A percentile compares a stretch with the other conserved stretches of the same genome.
These are phyloP conservation scores for Hemerocallis citrina DNA, from an alignment of 106 monocot species.

Conservation along the genomic window DNA sequence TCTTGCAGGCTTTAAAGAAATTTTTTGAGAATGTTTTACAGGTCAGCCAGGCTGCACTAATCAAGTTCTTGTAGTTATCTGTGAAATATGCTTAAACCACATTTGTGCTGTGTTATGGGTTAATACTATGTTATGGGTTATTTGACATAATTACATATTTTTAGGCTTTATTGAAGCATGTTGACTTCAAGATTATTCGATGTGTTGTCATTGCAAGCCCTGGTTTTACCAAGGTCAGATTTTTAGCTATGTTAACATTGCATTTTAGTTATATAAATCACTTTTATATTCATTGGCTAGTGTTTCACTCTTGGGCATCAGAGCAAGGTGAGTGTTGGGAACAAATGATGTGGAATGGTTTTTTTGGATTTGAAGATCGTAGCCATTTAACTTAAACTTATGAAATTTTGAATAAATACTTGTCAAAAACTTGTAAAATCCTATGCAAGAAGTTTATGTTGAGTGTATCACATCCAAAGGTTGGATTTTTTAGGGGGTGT, in stretches of 20 bases:
- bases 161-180: conserved; percentile 82
- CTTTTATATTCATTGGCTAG: not conserved
- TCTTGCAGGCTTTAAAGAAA: conserved; percentile 81
- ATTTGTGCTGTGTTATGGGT: too few relatives aligned
- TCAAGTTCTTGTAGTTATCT: conserved; percentile 4
- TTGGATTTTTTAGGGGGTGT: too few relatives aligned
- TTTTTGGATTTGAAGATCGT: too few relatives aligned
- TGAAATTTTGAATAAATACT: not conserved
- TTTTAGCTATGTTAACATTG: not conserved
- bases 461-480: too few relatives aligned
- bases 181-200: conserved; percentile 84
- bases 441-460: too few relatives aligned
- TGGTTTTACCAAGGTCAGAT: conserved; percentile 89
- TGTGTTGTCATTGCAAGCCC: conserved; percentile 97
- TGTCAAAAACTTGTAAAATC: too few relatives aligned
- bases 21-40: conserved; percentile 98
- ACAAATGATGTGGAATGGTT: not conserved
- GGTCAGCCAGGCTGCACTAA: conserved; percentile 28
- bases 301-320: not conserved
- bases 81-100: not conserved
- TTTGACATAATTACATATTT: conserved; percentile 13
- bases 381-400: not conserved
- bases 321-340: not conserved
- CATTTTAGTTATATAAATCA: not conserved
- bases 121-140: too few relatives aligned